Base-by-base conservation (phyloP, 2,329 filamentous ascomycete genomes). In the Dactylellina haptotyla region DNA sequence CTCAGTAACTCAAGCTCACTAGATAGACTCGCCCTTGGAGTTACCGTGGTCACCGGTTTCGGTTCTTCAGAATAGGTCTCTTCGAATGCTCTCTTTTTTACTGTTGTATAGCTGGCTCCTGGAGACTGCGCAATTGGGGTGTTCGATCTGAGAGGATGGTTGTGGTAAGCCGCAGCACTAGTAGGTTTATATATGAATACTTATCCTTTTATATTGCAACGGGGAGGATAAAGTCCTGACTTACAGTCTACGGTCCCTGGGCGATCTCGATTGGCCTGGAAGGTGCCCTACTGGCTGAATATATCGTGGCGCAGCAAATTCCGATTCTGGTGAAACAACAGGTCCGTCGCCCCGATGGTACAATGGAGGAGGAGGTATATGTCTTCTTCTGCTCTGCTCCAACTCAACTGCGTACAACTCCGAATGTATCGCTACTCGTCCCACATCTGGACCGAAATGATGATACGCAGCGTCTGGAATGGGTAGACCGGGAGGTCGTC, bases 261-360 rank as follows among this genome's bases (percentile, higher is more conserved):
- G 69, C 25, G 69, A 66, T 73, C 61, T 61, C 37, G 54, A 48
- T 39, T 59, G 69, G 61, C 61, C 61, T 65, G 56, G 34, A 32
- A 66, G 54, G 18, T 59, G 54, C n/a, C 69, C 69, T 73, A 73
- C 58, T 37, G 69, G 61, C 48, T 73, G 69, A 20, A 73, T 61
- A 62, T 73, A 73, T 56, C 69, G 45, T 45, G 69, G 69, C 54
- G 69, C 69, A 56, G 61, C 54, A 59, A 73, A 73, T 25, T 73
- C 69, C 18, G 69, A 57, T 61, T 73, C 69, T 56, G 61, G 61
- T 9, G 69, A 73, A 32, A 54, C 54, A 43, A 64, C 23, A 26
- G 48, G 30, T 28, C 62, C 61, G 32, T 73, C 61, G 34, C 39
- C 34, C 23, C 61, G 37, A 54, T 62, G 62, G 41, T 73, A 66